phyloP scores from a whole-genome alignment of 441 rosid genomes.

The Aquilaria agallochum region DNA sequence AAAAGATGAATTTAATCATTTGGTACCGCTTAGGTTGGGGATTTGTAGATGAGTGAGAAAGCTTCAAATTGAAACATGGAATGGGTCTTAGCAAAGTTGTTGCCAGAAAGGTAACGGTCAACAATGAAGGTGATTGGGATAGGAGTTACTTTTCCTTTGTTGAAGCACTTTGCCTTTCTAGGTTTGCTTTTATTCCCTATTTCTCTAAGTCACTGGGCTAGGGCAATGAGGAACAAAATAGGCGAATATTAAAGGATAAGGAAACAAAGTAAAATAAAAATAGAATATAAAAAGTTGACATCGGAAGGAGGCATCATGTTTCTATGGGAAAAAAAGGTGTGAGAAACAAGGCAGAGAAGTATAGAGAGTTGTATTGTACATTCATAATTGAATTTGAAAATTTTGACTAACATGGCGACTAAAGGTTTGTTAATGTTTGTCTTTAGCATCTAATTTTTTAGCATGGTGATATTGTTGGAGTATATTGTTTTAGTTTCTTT shows the following conservation, averaged over 20 bases:
- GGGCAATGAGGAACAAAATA: not conserved
- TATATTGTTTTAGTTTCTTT: too few species aligned
- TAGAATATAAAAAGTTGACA: not conserved
- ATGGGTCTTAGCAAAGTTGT: slow-evolving; percentile 51
- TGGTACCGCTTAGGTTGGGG: slow-evolving; percentile 55
- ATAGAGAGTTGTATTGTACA: too few species aligned
- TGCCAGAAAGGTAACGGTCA: slow-evolving; percentile 74
- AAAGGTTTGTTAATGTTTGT: too few species aligned
- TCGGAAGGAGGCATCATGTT: too few species aligned
- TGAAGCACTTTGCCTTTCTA: slow-evolving; percentile 30
- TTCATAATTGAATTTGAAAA: too few species aligned
- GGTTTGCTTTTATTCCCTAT: slow-evolving; percentile 60
- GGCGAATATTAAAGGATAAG: not conserved
- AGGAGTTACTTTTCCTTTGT: slow-evolving; percentile 66
- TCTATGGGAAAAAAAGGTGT: too few species aligned
- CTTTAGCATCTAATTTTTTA: too few species aligned
- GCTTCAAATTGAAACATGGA: slow-evolving; percentile 57
- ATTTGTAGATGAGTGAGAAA: slow-evolving; percentile 62
- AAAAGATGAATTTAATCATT: not conserved
- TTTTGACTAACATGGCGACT: too few species aligned
- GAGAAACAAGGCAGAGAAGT: too few species aligned
- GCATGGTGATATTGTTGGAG: too few species aligned
- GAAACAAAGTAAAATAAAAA: not conserved
- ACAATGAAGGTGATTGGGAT: slow-evolving; percentile 78
- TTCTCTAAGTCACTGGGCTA: not conserved